Base-by-base conservation (phyloP, 2,329 filamentous ascomycete genomes). In the Neonectria ditissima region DNA sequence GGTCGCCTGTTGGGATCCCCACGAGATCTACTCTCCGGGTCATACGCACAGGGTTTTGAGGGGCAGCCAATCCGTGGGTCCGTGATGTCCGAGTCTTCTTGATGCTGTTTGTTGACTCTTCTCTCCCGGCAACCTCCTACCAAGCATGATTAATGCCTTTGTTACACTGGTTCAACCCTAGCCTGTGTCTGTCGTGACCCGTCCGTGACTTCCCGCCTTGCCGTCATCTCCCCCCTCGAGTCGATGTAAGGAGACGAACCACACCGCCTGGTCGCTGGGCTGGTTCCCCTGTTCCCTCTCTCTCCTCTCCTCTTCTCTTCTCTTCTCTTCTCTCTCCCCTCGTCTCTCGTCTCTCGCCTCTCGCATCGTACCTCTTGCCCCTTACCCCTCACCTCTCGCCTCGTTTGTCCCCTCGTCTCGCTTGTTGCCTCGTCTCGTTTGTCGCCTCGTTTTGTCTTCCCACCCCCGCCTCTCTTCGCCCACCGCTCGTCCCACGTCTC, bases 11-110 rank as follows among this genome's bases (percentile, higher is more conserved):
- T 69, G 63, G 65, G 68, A 72, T 68, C 69, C 57, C 69, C 65
- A 51, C 66, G 60, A 72, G 70, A 72, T 72, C 69, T 69, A 60
- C 66, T 65, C 48, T 62, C 45, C 52, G 39, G 55, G 55, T 22
- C n/a, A 34, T 34, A 47, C 45, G 20, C 20, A 45, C 43, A 45
- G n/a, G 43, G 32, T 37, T 16, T n/a, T n/a, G n/a, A 16, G 28
- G 44, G 22, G 48, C n/a, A 16, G 18, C 20, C 53, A 39, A 43
- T 55, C 43, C 26, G 32, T 54, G 51, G 39, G 24, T 41, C 44
- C 47, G 16, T 20, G 37, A 52, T 34, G 28, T n/a, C 30, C 48
- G 6, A 34, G n/a, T 7, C 44, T 26, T 7, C 44, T 26, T 26
- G 24, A 26, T 26, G 6, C 24, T 50, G 44, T 58, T 53, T 50